Base-by-base conservation (phyloP, 345 rosid genomes). In the Aquilaria yunnanensis region DNA sequence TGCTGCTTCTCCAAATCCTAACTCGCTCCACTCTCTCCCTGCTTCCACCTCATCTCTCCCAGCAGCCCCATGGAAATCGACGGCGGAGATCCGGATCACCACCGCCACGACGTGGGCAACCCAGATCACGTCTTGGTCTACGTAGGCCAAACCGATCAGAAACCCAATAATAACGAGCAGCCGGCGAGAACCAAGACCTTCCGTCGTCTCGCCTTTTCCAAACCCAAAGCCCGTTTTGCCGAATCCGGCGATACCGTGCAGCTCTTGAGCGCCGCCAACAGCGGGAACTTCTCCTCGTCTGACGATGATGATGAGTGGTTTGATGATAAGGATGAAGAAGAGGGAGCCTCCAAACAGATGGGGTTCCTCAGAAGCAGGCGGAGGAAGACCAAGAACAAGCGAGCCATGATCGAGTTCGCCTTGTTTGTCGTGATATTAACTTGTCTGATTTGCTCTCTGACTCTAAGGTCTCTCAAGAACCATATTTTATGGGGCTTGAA, bases 191-290 rank as follows among this genome's bases (percentile, higher is more conserved):
- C 71, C 50, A 79, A 74, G 56, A 58, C 76, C 14, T 66, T 70
- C 50, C 74, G 53, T 56, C 72, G 67, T 45, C 75, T 77, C 58
- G 60, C 64, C 70, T 68, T 82, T 68, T 72, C 84, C 51, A 82
- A 75, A 64, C 78, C 87, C 63, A 79, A 60, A 74, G 65, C 87
- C 47, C 81, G 87, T 51, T 79, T 79, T 57, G 59, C 72, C 4
- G 87, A 82, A 61, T 13, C 61, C 9, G 57, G 23, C 11, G 43
- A 37, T 4, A 37, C 43, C 1, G 43, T 37, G 37, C 65, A 64
- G 29, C 49, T 72, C 11, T 16, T 61, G 3, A 2, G 2, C 49
- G 30, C 46, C 70, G 43, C 8, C 3, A 37, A 0, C 43, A 37
- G 43, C 43, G 5, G 5, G 14, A 9, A 60, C 5, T 10, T 61